Evolutionary conservation across 2,329 filamentous ascomycete species (phyloP).

Genomic region (Colletotrichum costaricense): DNA sequence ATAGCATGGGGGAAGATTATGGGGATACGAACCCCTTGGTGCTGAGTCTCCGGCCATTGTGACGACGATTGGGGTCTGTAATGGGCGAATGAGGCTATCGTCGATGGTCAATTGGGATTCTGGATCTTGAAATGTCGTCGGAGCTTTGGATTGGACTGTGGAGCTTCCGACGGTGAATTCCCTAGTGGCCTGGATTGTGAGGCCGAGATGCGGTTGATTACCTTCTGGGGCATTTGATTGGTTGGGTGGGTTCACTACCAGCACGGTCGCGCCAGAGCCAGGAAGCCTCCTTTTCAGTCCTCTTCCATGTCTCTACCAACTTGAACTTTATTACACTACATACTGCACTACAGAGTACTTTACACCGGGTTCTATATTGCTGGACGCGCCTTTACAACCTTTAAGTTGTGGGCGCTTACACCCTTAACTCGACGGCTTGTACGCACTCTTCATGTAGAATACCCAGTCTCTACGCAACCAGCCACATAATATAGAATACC

Average conservation of each 20-base stretch:
- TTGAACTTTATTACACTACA: not conserved
- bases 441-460: not conserved
- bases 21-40: constrained; percentile 27
- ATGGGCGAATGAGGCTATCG: constrained; percentile 29
- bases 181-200: constrained; percentile 21
- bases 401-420: not conserved
- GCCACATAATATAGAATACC: not conserved
- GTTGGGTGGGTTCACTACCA: not conserved
- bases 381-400: too few relatives aligned
- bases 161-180: constrained; percentile 24
- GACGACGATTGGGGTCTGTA: constrained; percentile 30
- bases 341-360: not conserved
- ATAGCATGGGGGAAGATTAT: not conserved
- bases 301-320: not conserved
- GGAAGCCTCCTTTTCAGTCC: not conserved
- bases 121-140: constrained; percentile 33
- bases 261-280: not conserved
- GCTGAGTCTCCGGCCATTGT: constrained; percentile 36
- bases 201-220: constrained; percentile 12
- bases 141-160: constrained; percentile 35
- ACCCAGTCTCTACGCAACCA: not conserved
- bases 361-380: not conserved
- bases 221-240: constrained; percentile 20
- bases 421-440: not conserved
- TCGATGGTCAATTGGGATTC: constrained; percentile 26